Percentiles rank a stretch among this genome's conserved stretches.
Evolutionary conservation across 2,329 filamentous ascomycete species (phyloP).

Genomic region (Talaromyces amestolkiae): DNA sequence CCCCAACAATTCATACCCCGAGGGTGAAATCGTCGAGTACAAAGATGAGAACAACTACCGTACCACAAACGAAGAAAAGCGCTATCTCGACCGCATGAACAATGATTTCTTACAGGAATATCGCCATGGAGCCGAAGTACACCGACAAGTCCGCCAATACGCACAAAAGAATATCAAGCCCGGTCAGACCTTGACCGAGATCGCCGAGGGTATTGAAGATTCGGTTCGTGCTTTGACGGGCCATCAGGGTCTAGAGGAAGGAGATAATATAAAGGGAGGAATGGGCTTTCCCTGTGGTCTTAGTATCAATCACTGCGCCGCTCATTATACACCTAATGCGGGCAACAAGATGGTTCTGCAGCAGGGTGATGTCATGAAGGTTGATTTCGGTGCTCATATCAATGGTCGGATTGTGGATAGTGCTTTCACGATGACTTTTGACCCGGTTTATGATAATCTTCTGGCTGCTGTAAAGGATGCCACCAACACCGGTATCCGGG

Average conservation of each 20-base stretch:
- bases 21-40: conserved; percentile 77
- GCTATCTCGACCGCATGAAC: conserved; percentile 76
- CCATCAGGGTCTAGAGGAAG: conserved; percentile 72
- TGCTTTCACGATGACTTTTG: conserved; percentile 67
- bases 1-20: conserved; percentile 68
- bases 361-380: conserved; percentile 69
- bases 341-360: conserved; percentile 73
- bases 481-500: conserved; percentile 71
- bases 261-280: conserved; percentile 73
- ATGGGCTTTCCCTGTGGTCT: conserved; percentile 86
- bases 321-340: conserved; percentile 83
- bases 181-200: conserved; percentile 74
- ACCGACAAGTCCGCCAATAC: conserved; percentile 81
- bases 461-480: conserved; percentile 65
- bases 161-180: conserved; percentile 78
- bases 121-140: conserved; percentile 81
- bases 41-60: conserved; percentile 72
- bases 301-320: conserved; percentile 79
- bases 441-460: conserved; percentile 67
- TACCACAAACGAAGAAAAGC: conserved; percentile 80
- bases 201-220: conserved; percentile 84
- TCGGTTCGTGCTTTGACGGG: conserved; percentile 73
- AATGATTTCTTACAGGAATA: conserved; percentile 78
- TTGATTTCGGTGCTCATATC: conserved; percentile 69
- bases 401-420: conserved; percentile 70